Base-by-base conservation (phyloP, 2,329 filamentous ascomycete genomes). In the Cephalotrichum gorgonifer region DNA sequence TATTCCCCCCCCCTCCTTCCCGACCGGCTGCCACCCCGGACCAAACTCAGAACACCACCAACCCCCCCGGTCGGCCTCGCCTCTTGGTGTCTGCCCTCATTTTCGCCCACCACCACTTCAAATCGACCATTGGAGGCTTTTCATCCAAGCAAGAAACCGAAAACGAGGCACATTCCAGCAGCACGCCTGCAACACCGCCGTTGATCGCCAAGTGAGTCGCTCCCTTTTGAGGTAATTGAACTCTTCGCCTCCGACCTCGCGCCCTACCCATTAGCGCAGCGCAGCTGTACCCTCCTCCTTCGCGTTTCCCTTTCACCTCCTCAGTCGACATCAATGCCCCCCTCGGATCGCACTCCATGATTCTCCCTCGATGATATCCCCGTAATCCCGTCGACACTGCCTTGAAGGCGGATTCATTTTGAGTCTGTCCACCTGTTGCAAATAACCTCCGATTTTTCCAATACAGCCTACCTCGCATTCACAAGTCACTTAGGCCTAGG, bases 171-270 rank as follows among this genome's bases (percentile, higher is more conserved):
- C 6, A 4, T 33, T 33, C 12, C n/a, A n/a, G n/a, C n/a, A n/a
- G n/a, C n/a, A n/a, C n/a, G n/a, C n/a, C n/a, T n/a, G n/a, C n/a
- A n/a, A 31, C 15, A 4, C 30, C 30, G 30, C 30, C 15, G 30
- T 43, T 48, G 41, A 49, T 49, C 47, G 38, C 31, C 41, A 35
- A 43, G 47, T 49, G 41, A 49, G 47, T 49, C 38, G 46, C 38
- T 30, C 30, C 6, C 12, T 15, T 39, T 41, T 43, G 26, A 43
- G 39, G 38, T 26, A 23, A 30, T 42, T 48, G 35, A 43, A 25
- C 17, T 20, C 5, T 20, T 11, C 15, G 15, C n/a, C n/a, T 20
- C 17, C 15, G 17, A 5, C 35, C 35, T 20, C 35, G n/a, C 17
- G 15, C 17, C 35, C 17, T 14, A 11, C 12, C 30, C 7, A 4